Conservation (phyloP, 805 yeast genomes). For the Barnettozyma sucrosica region DNA sequence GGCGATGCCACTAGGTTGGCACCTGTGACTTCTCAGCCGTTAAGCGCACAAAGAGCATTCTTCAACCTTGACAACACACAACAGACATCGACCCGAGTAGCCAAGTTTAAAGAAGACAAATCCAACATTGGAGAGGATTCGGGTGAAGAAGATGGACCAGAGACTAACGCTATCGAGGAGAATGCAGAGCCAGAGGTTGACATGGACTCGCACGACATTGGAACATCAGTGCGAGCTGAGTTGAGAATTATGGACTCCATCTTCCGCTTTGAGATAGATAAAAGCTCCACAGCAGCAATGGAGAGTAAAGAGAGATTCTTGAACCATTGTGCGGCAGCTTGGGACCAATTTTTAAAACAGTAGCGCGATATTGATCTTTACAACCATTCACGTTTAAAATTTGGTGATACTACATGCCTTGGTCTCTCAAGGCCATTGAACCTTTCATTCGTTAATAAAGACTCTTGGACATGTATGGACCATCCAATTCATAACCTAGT, state of each 20-base stretch:
- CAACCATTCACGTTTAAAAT: too few relatives aligned
- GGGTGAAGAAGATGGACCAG: conserved; percentile 22
- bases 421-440: neutral
- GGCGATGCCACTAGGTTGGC: conserved; percentile 42
- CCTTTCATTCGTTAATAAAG: conserved; percentile 14
- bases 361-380: too few relatives aligned
- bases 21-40: conserved; percentile 46
- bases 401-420: too few relatives aligned
- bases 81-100: conserved; percentile 4
- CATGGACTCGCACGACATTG: conserved; percentile 2
- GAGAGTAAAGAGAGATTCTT: conserved; percentile 26
- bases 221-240: conserved; percentile 13
- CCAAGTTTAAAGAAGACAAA: conserved; percentile 3
- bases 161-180: conserved; percentile 32
- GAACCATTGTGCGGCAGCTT: conserved; percentile 30
- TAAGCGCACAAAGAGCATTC: conserved; percentile 40
- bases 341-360: conserved; percentile 27
- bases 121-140: conserved; percentile 12
- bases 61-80: conserved; percentile 28
- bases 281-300: conserved; percentile 10
- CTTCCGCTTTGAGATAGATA: conserved; percentile 22
- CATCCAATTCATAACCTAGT: conserved; percentile 87
- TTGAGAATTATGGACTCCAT: conserved; percentile 18
- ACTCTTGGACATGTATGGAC: conserved; percentile 92
- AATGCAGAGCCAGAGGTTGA: conserved; percentile 25